Evolutionary conservation across 148 eudicot species (phyloP).

Genomic region (Vaccinium vitisidaea): DNA sequence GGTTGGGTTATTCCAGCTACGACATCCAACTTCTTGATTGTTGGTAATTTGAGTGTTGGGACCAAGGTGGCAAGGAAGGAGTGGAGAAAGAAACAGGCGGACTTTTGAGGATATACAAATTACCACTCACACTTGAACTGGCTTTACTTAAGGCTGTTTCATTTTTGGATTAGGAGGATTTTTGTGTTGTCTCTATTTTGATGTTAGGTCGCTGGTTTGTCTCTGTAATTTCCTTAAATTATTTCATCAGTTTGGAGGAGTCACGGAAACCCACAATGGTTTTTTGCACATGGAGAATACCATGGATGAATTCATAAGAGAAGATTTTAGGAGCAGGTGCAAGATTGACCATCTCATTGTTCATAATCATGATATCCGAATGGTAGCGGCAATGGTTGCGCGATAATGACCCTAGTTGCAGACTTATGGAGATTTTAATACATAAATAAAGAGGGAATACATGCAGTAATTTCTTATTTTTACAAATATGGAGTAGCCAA

Average conservation of each 20-base stretch:
- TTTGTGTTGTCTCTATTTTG: neutral
- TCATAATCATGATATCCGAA: neutral
- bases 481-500: conserved; percentile 1
- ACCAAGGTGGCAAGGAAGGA: neutral
- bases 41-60: neutral
- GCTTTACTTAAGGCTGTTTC: neutral
- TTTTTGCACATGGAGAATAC: neutral
- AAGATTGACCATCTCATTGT: neutral
- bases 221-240: neutral
- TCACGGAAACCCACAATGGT: neutral
- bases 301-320: neutral
- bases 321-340: neutral
- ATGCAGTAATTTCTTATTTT: neutral
- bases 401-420: neutral
- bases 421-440: neutral
- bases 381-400: neutral
- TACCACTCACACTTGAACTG: neutral
- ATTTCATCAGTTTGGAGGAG: neutral
- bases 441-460: neutral
- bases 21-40: neutral
- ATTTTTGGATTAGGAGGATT: neutral
- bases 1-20: neutral
- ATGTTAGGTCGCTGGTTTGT: neutral
- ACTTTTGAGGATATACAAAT: no score
- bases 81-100: neutral